Percentiles rank a stretch among this genome's conserved stretches.
phyloP scores from a whole-genome alignment of 345 rosid species.

The Kernera saxatilis region DNA sequence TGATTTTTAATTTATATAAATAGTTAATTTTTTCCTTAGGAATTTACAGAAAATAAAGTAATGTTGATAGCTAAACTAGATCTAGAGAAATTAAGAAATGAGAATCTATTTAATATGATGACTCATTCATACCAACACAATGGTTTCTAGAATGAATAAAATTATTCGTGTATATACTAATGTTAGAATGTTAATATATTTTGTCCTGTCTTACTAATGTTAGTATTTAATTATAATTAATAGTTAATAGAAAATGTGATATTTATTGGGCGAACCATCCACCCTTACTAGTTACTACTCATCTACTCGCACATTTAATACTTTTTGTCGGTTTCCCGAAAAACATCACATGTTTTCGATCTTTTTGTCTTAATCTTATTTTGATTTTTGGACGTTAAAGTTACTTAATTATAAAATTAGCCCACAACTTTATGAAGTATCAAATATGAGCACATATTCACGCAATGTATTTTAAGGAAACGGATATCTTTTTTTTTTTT shows the following conservation, averaged over 20 bases:
- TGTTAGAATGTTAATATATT: background rate
- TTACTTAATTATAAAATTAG: background rate
- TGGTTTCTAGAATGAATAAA: background rate
- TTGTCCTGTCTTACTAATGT: background rate
- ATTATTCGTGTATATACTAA: background rate
- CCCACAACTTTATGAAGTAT: background rate
- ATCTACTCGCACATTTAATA: background rate
- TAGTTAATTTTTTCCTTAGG: background rate
- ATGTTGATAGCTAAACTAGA: background rate
- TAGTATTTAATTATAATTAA: background rate
- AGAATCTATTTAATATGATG: background rate
- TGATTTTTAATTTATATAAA: background rate
- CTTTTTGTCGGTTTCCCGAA: background rate
- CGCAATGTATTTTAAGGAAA: background rate
- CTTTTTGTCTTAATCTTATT: background rate
- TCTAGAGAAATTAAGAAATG: background rate
- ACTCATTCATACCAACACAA: background rate
- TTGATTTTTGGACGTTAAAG: background rate
- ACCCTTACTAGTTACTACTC: background rate
- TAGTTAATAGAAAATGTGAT: background rate
- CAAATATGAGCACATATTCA: background rate
- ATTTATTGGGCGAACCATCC: background rate
- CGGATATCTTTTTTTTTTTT: too few relatives aligned
- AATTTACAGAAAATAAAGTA: background rate
- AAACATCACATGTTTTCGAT: conserved; percentile 7